Evolutionary conservation across 2,329 filamentous ascomycete genomes (phyloP).

Genomic region (Chrysoporthe austroafricana): DNA sequence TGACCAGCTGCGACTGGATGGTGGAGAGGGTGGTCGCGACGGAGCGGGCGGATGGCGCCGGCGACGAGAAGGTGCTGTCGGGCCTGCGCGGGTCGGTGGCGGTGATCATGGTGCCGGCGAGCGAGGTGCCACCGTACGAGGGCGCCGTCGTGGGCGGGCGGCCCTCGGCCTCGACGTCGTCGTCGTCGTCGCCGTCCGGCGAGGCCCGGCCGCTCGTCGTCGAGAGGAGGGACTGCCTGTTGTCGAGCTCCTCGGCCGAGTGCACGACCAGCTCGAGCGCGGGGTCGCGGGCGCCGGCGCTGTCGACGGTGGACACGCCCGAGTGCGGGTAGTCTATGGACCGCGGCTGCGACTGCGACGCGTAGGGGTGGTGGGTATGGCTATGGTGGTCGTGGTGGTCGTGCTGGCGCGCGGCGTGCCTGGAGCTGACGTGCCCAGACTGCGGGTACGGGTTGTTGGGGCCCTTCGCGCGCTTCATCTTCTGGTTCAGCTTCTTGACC

Average conservation of each 20-base stretch:
- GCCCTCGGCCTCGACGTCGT: conserved; percentile 18
- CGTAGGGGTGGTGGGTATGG: no score
- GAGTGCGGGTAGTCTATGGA: conserved; percentile 27
- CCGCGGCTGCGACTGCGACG: conserved; percentile 16
- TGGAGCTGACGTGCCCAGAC: conserved; percentile 61
- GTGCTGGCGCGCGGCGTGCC: conserved; percentile 17
- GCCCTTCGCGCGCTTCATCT: conserved; percentile 64
- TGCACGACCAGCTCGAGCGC: conserved; percentile 19
- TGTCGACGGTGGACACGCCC: conserved; percentile 27
- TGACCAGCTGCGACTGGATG: conserved; percentile 74
- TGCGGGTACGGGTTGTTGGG: conserved; percentile 93
- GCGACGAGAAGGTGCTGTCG: conserved; percentile 80
- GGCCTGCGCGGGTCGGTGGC: conserved; percentile 69
- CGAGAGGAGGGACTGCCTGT: conserved; percentile 25
- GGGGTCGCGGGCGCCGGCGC: conserved; percentile 30
- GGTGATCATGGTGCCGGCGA: conserved; percentile 75
- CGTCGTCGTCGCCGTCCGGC: not conserved
- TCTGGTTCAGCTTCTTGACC: conserved; percentile 82
- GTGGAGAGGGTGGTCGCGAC: conserved; percentile 84
- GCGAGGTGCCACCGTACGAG: conserved; percentile 69
- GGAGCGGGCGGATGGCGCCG: conserved; percentile 78
- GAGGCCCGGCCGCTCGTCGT: conserved; percentile 22
- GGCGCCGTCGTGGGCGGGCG: conserved; percentile 71
- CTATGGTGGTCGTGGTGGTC: no score
- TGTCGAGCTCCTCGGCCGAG: conserved; percentile 28